These are phyloP conservation scores for Ailanthus altissimus DNA, from an alignment of 345 rosid species.

Conservation along the genomic window DNA sequence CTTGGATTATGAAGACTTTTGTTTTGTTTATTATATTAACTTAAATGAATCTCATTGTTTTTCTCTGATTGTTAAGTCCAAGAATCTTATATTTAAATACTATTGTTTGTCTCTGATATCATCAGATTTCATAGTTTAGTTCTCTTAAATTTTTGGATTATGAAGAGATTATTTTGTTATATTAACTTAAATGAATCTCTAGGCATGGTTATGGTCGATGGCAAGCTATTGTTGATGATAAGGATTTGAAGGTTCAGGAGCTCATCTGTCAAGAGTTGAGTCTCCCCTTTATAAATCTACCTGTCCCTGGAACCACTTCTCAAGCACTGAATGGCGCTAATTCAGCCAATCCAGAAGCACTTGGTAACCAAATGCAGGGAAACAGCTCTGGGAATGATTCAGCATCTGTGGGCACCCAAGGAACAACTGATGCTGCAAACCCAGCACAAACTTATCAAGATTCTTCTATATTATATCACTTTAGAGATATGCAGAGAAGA, in stretches of 20 bases:
- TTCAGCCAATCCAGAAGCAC: conserved; percentile 47
- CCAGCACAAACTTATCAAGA: conserved; percentile 53
- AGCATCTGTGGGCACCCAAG: conserved; percentile 49
- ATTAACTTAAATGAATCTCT: conserved; percentile 18
- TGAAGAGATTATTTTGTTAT: background rate
- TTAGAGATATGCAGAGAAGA: conserved; percentile 89
- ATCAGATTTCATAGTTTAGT: conserved; percentile 5
- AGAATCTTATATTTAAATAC: no score
- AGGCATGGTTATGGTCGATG: conserved; percentile 99
- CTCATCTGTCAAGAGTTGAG: conserved; percentile 86
- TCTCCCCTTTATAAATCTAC: conserved; percentile 70
- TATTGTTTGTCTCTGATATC: background rate
- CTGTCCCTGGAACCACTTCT: conserved; percentile 59
- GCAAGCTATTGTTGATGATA: conserved; percentile 99
- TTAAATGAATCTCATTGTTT: conserved; percentile 18
- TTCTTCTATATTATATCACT: conserved; percentile 55
- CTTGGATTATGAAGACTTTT: background rate
- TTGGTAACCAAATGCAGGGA: conserved; percentile 51
- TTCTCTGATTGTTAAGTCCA: no score
- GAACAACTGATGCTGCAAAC: conserved; percentile 44
- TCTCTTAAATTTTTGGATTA: background rate
- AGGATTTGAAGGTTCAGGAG: conserved; percentile 82
- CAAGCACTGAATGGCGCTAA: conserved; percentile 69
- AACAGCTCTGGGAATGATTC: conserved; percentile 48
- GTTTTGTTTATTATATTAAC: background rate